Evolutionary conservation across 1,284 basidiomycete species (phyloP).

Genomic region (Ganoderma sinense): DNA sequence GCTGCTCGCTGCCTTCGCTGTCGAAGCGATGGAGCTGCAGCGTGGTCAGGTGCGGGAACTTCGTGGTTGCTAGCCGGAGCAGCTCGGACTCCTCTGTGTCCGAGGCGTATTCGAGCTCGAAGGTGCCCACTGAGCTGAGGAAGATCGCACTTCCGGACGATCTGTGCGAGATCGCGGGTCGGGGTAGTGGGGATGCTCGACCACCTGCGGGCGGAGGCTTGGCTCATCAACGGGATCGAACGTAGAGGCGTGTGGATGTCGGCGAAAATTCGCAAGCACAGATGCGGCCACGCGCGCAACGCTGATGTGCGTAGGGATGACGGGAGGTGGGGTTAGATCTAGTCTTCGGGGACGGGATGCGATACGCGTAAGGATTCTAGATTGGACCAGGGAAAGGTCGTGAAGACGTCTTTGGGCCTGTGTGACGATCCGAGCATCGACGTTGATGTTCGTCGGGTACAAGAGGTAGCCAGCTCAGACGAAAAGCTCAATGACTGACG

Average conservation of each 20-base stretch:
- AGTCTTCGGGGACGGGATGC: not conserved
- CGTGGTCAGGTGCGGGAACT: not conserved
- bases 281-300: not conserved
- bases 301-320: not conserved
- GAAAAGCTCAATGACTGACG: not conserved
- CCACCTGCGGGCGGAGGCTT: not conserved
- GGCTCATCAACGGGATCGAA: not conserved
- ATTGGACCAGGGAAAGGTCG: not conserved
- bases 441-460: not conserved
- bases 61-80: not conserved
- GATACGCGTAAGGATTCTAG: not conserved
- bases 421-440: not conserved
- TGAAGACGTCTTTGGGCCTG: not conserved
- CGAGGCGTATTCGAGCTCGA: not conserved
- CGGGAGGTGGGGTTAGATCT: not conserved
- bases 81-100: not conserved
- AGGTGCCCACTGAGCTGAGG: not conserved
- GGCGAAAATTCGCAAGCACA: not conserved
- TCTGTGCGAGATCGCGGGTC: not conserved
- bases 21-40: not conserved
- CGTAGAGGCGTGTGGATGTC: not conserved
- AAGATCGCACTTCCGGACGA: not conserved
- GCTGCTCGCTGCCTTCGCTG: not conserved
- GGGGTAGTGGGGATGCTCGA: not conserved
- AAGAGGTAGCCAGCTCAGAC: not conserved